These are phyloP conservation scores for Chlorella sp. DNA, from an alignment of 139 green algal genomes.

Conservation along the genomic window DNA sequence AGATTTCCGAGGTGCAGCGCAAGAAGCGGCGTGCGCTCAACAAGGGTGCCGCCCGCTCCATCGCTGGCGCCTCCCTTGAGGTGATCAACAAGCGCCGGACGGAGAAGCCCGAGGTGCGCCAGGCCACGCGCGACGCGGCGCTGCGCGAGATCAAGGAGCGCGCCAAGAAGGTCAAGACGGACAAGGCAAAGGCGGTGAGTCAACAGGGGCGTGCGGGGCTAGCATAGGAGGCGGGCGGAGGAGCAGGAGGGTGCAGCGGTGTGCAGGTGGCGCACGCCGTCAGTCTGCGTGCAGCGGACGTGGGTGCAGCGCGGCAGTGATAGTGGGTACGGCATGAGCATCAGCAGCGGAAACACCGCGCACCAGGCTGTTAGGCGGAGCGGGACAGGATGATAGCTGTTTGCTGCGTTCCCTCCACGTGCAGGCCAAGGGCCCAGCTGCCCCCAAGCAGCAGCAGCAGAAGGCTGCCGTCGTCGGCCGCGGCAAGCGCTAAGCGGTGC, in stretches of 20 bases:
- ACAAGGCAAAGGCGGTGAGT: conserved; percentile 46
- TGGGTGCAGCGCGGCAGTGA: neutral
- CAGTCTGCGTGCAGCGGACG: neutral
- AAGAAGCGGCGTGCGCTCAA: conserved; percentile 81
- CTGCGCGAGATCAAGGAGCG: conserved; percentile 97
- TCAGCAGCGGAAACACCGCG: neutral
- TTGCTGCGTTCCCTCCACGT: conserved; percentile 1
- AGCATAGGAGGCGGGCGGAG: neutral
- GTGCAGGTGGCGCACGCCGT: too few species aligned
- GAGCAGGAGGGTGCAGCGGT: neutral
- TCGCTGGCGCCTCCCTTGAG: conserved; percentile 85
- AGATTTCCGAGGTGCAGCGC: conserved; percentile 55
- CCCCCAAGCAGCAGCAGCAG: conserved; percentile 15
- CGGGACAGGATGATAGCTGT: too few species aligned
- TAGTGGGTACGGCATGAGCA: too few species aligned
- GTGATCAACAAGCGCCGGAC: conserved; percentile 87
- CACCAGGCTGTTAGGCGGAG: neutral
- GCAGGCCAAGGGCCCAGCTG: conserved; percentile 14
- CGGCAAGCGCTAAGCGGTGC: conserved; percentile 43
- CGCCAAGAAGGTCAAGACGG: conserved; percentile 85
- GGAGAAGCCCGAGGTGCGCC: conserved; percentile 86
- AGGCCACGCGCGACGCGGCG: conserved; percentile 83
- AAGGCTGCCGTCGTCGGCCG: conserved; percentile 31
- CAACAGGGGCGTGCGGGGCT: too few species aligned
- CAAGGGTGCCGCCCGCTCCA: conserved; percentile 65